These are phyloP conservation scores for Penicillium salamii DNA, from an alignment of 495 filamentous ascomycete species.

Conservation along the genomic window DNA sequence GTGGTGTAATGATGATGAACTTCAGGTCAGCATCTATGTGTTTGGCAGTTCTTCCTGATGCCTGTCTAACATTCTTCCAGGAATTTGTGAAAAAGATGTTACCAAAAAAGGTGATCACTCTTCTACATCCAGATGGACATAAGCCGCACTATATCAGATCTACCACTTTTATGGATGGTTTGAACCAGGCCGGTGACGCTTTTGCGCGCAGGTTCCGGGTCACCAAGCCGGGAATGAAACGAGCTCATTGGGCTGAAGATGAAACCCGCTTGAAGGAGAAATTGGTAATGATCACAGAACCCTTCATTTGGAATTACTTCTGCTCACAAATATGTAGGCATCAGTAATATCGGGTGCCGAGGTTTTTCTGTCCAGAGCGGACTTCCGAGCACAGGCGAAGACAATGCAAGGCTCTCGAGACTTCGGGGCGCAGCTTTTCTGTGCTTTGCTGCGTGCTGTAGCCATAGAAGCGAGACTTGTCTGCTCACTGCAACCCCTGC, in stretches of 20 bases:
- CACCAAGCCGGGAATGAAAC: conserved; percentile 66
- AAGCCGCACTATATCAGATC: conserved; percentile 69
- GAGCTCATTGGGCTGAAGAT: conserved; percentile 69
- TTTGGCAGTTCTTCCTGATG: not conserved
- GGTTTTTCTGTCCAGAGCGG: conserved; percentile 54
- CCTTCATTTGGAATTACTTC: not conserved
- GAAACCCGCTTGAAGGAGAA: conserved; percentile 56
- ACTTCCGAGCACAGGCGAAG: conserved; percentile 68
- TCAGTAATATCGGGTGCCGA: conserved; percentile 39
- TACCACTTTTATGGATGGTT: conserved; percentile 72
- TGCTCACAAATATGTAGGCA: conserved; percentile 20
- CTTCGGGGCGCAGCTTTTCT: conserved; percentile 86
- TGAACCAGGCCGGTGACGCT: conserved; percentile 63
- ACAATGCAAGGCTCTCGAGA: conserved; percentile 76
- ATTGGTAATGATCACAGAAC: conserved; percentile 25
- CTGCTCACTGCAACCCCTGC: conserved; percentile 83
- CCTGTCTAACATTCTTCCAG: conserved; percentile 22
- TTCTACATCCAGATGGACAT: conserved; percentile 60
- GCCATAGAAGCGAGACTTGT: conserved; percentile 85
- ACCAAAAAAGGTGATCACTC: conserved; percentile 53
- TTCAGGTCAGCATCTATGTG: conserved; percentile 49
- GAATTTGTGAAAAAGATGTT: conserved; percentile 57
- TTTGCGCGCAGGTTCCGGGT: conserved; percentile 67
- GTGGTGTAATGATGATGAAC: conserved; percentile 80
- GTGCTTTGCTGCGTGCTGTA: conserved; percentile 72